Evolutionary conservation across 2,329 filamentous ascomycete species (phyloP).

Genomic region (Trematosphaeria pertusa): DNA sequence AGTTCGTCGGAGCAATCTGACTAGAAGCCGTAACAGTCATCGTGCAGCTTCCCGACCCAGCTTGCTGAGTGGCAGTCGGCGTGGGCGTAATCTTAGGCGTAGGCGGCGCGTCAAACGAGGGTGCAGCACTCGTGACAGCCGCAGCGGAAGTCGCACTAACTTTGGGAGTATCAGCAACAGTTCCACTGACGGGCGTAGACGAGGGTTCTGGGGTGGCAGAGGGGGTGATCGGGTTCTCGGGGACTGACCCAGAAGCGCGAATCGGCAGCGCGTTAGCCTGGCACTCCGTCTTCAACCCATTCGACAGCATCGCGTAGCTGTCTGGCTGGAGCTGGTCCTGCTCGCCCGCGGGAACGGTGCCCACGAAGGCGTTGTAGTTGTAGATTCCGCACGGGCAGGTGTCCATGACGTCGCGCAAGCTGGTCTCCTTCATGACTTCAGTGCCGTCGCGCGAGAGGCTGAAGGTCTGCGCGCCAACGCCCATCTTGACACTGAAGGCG

Average conservation of each 20-base stretch:
- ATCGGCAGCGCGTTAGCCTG: no score
- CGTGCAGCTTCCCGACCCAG: constrained; percentile 2
- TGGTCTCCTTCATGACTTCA: constrained; percentile 55
- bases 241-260: no score
- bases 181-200: no score
- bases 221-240: no score
- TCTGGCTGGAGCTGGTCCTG: no score
- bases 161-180: background rate
- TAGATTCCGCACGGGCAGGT: constrained; percentile 61
- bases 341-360: no score
- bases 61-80: background rate
- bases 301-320: no score
- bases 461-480: constrained; percentile 57
- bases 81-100: background rate
- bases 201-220: background rate
- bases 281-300: no score
- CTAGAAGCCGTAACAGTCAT: constrained; percentile 10
- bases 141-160: background rate
- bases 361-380: constrained; percentile 65
- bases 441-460: constrained; percentile 51
- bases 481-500: constrained; percentile 56
- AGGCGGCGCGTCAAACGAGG: no score
- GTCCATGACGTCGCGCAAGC: constrained; percentile 58
- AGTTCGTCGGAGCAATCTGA: constrained; percentile 14
- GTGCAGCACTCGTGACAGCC: no score